phyloP scores from a whole-genome alignment of 805 yeast genomes.

The Sugiyamaella floridensis region DNA sequence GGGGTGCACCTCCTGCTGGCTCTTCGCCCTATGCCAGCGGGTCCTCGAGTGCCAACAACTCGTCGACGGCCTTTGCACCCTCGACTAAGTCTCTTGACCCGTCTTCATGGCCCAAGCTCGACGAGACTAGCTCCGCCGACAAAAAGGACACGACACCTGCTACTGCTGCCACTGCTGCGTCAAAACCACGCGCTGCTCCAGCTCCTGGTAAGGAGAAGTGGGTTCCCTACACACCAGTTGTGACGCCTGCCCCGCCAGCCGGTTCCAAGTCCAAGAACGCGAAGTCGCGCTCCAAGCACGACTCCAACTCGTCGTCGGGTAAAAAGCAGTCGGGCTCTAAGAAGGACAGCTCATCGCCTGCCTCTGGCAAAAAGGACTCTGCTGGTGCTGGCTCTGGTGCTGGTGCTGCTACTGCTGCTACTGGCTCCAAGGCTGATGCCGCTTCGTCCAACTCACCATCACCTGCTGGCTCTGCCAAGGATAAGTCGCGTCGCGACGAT shows the following conservation, averaged over 20 bases:
- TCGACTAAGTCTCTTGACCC: conserved; percentile 13
- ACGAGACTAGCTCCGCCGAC: conserved; percentile 7
- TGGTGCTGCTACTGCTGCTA: neutral
- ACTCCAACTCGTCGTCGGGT: neutral
- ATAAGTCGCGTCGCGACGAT: conserved; percentile 2
- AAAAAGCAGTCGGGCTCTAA: neutral
- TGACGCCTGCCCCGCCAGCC: conserved; percentile 36
- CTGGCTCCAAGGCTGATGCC: neutral
- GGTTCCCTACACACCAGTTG: conserved; percentile 57
- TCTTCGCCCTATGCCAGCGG: conserved; percentile 4
- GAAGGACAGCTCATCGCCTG: neutral
- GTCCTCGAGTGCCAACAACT: neutral
- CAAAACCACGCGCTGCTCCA: conserved; percentile 15
- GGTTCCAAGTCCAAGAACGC: conserved; percentile 6
- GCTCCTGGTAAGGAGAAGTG: conserved; percentile 53
- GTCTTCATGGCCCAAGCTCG: conserved; percentile 23
- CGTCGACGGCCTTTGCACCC: neutral
- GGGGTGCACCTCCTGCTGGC: conserved; percentile 30
- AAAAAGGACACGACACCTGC: neutral
- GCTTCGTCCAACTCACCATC: neutral
- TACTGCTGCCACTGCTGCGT: neutral
- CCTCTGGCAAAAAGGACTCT: neutral
- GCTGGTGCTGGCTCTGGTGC: neutral
- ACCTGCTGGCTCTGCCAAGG: neutral
- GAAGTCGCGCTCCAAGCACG: conserved; percentile 7